Evolutionary conservation across 2,329 filamentous ascomycete genomes (phyloP).

Genomic region (Aspergillus ibericus): DNA sequence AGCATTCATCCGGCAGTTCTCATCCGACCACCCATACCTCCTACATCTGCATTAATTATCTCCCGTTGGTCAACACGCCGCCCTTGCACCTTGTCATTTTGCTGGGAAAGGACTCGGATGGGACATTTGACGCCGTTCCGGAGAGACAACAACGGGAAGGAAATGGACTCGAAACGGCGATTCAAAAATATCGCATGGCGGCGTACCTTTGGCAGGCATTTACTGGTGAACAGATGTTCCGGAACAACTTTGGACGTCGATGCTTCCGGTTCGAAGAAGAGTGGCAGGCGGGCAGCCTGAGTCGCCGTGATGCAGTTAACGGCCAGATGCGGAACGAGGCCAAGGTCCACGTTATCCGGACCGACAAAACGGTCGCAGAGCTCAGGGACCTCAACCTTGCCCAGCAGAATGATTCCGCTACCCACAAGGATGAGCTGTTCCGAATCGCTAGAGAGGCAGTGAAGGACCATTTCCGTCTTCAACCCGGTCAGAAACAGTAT

Average conservation of each 20-base stretch:
- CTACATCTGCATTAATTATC: constrained; percentile 80
- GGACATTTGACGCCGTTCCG: constrained; percentile 78
- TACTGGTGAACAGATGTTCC: constrained; percentile 93
- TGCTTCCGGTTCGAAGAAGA: constrained; percentile 92
- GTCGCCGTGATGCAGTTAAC: constrained; percentile 68
- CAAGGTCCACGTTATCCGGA: constrained; percentile 80
- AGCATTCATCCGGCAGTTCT: constrained; percentile 66
- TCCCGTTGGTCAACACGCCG: constrained; percentile 74
- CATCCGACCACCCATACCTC: constrained; percentile 70
- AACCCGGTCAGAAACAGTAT: constrained; percentile 78
- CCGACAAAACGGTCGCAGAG: constrained; percentile 80
- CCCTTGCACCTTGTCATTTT: constrained; percentile 88
- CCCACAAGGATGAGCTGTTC: constrained; percentile 72
- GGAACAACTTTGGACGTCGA: constrained; percentile 80
- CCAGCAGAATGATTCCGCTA: constrained; percentile 71
- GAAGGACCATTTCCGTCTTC: constrained; percentile 70
- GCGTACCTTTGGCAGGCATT: constrained; percentile 97
- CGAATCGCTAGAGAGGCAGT: constrained; percentile 76
- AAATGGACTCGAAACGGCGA: constrained; percentile 74
- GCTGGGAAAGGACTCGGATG: constrained; percentile 82
- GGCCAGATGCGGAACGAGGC: constrained; percentile 85
- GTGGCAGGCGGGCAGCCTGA: constrained; percentile 82
- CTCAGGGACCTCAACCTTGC: constrained; percentile 74
- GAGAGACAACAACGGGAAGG: constrained; percentile 75
- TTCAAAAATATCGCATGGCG: constrained; percentile 90